Evolutionary conservation across 2,329 filamentous ascomycete species (phyloP).

Genomic region (Graphilbum fragrans): DNA sequence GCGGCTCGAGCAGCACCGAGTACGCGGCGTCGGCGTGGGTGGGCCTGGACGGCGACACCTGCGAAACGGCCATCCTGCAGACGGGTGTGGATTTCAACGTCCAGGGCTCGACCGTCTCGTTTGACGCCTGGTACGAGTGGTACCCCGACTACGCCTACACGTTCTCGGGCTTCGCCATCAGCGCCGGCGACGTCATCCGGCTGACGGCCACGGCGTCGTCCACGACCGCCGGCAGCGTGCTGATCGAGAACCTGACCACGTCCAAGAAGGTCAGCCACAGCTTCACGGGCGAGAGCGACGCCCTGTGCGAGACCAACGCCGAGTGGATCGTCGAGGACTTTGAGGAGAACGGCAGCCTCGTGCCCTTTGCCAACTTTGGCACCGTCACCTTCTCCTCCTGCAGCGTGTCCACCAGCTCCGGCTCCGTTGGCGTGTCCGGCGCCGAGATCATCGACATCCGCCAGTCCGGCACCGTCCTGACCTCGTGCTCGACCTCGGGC

Average conservation of each 20-base stretch:
- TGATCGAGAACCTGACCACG: slow-evolving; percentile 16
- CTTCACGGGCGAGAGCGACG: slow-evolving; percentile 17
- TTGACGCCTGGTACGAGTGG: slow-evolving; percentile 18
- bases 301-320: slow-evolving; percentile 14
- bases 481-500: slow-evolving; percentile 10
- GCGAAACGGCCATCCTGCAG: slow-evolving; percentile 14
- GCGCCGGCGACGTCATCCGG: slow-evolving; percentile 16
- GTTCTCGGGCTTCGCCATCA: slow-evolving; percentile 14
- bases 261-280: slow-evolving; percentile 37
- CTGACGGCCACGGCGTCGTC: slow-evolving; percentile 10
- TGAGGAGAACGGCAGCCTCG: slow-evolving; percentile 10
- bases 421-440: slow-evolving; percentile 18
- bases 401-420: slow-evolving; percentile 18
- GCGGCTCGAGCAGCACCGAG: slow-evolving; percentile 9
- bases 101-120: not conserved
- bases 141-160: slow-evolving; percentile 14
- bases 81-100: slow-evolving; percentile 15
- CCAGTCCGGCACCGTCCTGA: slow-evolving; percentile 11
- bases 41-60: slow-evolving; percentile 17
- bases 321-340: slow-evolving; percentile 19
- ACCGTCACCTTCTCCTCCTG: slow-evolving; percentile 16
- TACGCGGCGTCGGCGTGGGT: slow-evolving; percentile 18
- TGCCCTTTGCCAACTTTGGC: slow-evolving; percentile 14
- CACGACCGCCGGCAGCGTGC: slow-evolving; percentile 8
- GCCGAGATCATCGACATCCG: slow-evolving; percentile 27